Percentiles rank a stretch among this genome's conserved stretches.
phyloP scores from a whole-genome alignment of 2,329 filamentous ascomycete species.

The Trichophyton rubrum region DNA sequence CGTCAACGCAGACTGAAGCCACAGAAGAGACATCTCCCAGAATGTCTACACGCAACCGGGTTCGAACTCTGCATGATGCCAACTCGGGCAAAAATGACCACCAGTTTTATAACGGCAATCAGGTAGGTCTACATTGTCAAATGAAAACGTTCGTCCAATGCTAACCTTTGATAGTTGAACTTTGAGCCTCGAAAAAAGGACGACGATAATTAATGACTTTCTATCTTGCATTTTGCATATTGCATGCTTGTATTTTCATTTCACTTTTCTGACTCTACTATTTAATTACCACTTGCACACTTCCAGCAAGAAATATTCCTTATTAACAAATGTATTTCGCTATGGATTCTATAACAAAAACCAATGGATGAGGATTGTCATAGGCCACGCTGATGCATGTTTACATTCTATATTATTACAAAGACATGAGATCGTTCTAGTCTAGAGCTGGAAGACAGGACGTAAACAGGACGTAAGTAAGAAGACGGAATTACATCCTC shows the following conservation, averaged over 20 bases:
- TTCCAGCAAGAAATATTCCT: background rate
- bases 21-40: slow-evolving; percentile 7
- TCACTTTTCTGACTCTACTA: background rate
- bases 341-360: background rate
- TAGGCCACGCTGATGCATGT: background rate
- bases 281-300: background rate
- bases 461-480: background rate
- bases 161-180: slow-evolving; percentile 41
- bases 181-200: slow-evolving; percentile 55
- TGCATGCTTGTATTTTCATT: background rate
- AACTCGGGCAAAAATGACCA: slow-evolving; percentile 45
- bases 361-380: background rate
- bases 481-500: background rate
- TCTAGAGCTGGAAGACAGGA: background rate
- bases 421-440: background rate
- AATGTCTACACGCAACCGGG: slow-evolving; percentile 19
- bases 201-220: slow-evolving; percentile 31
- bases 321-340: background rate
- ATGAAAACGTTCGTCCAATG: background rate
- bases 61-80: slow-evolving; percentile 44
- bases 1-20: background rate
- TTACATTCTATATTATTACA: background rate
- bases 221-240: background rate
- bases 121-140: slow-evolving; percentile 43
- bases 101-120: slow-evolving; percentile 86